Evolutionary conservation across 768 basidiomycete genomes (phyloP).

Genomic region (Roridomyces roridus): DNA sequence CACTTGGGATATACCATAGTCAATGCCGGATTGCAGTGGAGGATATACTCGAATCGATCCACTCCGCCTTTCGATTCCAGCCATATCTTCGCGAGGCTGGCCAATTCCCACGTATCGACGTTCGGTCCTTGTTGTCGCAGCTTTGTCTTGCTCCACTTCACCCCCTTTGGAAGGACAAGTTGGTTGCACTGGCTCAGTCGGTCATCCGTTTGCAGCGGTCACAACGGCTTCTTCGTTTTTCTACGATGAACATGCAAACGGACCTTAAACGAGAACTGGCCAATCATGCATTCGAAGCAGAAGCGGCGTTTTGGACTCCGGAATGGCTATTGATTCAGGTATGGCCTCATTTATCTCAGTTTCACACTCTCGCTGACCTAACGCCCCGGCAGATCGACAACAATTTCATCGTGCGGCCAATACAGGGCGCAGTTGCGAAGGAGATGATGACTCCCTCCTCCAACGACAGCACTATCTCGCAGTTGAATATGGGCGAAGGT

Average conservation of each 20-base stretch:
- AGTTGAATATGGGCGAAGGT: constrained; percentile 67
- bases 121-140: constrained; percentile 39
- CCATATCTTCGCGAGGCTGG: neutral
- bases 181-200: constrained; percentile 35
- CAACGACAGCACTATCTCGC: constrained; percentile 44
- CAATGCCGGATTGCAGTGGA: constrained; percentile 1
- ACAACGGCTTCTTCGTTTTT: constrained; percentile 38
- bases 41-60: neutral
- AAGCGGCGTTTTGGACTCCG: constrained; percentile 27
- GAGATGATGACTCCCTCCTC: constrained; percentile 40
- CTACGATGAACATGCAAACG: constrained; percentile 27
- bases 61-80: neutral
- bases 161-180: constrained; percentile 34
- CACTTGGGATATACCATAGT: neutral
- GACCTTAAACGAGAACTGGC: constrained; percentile 38
- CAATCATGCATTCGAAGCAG: constrained; percentile 19
- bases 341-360: neutral
- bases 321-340: constrained; percentile 58
- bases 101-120: constrained; percentile 37
- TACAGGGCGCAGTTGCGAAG: constrained; percentile 37
- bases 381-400: constrained; percentile 52
- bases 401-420: constrained; percentile 46
- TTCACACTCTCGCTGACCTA: neutral
- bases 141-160: constrained; percentile 26
- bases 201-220: constrained; percentile 43